Conservation (phyloP, 306 rosid species). For the Styphnolobium japonicum region DNA sequence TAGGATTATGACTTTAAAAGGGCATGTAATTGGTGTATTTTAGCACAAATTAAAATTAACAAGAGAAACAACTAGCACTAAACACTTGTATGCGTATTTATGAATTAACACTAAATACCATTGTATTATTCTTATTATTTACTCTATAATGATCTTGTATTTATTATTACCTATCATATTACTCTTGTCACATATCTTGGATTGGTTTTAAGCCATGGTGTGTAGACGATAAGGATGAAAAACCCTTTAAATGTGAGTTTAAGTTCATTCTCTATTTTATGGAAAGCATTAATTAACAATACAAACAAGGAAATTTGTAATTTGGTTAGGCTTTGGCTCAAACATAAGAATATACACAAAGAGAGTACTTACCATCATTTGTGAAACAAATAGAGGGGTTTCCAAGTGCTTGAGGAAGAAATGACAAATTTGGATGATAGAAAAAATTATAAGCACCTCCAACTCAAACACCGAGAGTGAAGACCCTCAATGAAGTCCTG, state of each 20-base stretch:
- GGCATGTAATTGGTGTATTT: neutral
- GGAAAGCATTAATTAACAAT: neutral
- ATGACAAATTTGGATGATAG: slow-evolving; percentile 29
- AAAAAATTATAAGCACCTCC: slow-evolving; percentile 39
- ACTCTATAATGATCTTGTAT: too few species aligned
- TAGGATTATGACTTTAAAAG: neutral
- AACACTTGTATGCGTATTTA: too few species aligned
- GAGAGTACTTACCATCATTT: slow-evolving; percentile 40
- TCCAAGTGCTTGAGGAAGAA: slow-evolving; percentile 41
- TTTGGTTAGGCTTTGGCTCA: neutral
- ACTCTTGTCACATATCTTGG: neutral
- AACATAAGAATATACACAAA: neutral
- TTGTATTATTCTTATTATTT: too few species aligned
- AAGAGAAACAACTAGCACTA: too few species aligned
- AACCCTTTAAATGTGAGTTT: neutral
- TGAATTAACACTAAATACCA: neutral
- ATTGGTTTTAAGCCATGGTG: neutral
- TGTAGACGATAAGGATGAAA: neutral
- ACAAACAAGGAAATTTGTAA: neutral
- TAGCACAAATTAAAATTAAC: too few species aligned
- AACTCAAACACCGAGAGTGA: slow-evolving; percentile 39
- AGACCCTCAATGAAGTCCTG: slow-evolving; percentile 8
- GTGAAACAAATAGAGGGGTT: slow-evolving; percentile 42
- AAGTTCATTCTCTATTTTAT: neutral
- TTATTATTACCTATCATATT: too few species aligned